These are phyloP conservation scores for Termitomyces heimii DNA, from an alignment of 768 basidiomycete species.

Conservation along the genomic window DNA sequence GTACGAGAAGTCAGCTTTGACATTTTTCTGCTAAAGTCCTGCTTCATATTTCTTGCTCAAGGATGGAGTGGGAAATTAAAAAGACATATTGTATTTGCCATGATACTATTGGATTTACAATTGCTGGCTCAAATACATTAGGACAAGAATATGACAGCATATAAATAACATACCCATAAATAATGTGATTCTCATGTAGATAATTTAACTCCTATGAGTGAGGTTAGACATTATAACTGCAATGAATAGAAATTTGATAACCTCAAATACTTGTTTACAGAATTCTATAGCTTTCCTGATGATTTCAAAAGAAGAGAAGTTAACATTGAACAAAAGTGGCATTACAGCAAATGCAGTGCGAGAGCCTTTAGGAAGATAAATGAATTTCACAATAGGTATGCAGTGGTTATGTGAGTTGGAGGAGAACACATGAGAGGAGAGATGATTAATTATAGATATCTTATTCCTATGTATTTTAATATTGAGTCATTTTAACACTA, in stretches of 20 bases:
- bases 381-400: conserved; percentile 18
- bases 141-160: no score
- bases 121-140: no score
- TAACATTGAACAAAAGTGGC: conserved; percentile 14
- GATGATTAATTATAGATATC: not conserved
- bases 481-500: not conserved
- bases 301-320: conserved; percentile 14
- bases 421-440: not conserved
- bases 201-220: not conserved
- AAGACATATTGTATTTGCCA: no score
- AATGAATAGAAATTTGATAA: not conserved
- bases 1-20: conserved; percentile 9
- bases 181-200: not conserved
- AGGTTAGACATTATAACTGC: not conserved
- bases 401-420: conserved; percentile 12
- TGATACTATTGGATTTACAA: no score
- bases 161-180: not conserved
- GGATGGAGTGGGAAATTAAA: no score
- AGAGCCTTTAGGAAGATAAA: conserved; percentile 12
- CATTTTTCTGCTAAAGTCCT: not conserved
- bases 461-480: not conserved
- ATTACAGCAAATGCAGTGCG: conserved; percentile 15
- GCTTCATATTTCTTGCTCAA: no score
- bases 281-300: not conserved
- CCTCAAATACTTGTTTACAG: not conserved